Evolutionary conservation across 495 filamentous ascomycete genomes (phyloP), one percentile per base, ranked within the genome.

Genomic region (Neurospora africana): DNA sequence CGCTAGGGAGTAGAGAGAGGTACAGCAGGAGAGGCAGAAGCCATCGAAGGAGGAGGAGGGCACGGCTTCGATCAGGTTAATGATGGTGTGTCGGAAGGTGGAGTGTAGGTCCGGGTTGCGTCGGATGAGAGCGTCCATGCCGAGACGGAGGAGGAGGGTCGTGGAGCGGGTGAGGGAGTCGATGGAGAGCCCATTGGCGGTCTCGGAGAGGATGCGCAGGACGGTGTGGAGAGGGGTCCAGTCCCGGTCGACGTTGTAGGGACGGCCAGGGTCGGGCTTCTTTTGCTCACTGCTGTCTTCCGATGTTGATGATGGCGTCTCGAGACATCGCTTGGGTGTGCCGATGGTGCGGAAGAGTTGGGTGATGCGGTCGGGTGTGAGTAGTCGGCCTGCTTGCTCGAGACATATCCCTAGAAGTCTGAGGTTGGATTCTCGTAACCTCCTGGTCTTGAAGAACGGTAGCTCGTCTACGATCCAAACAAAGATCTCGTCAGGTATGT

Each of bases 381-480:
- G 70, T 1, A 83, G 75, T 7, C 81, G 82, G 7, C 73, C 30
- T 36, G 82, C 77, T 30, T 86, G 83, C 8, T 82, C 78, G 0
- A 71, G 70, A 53, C 82, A 85, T 9, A 76, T 69, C 4, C 73
- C 71, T 6, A 84, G 70, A 5, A 85, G 75, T 36, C 87, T 83
- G 44, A 86, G 81, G 81, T 94, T 95, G 69, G 91, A 88, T 58
- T 85, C 78, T 71, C 89, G 86, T 39, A 95, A 81, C 71, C 87
- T 87, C 37, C 87, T 86, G 44, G 86, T 85, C 47, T 81, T 82
- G 75, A 92, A 90, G 13, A 82, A 76, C 68, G 87, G 86, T n/a
- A 90, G 83, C 73, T 93, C 88, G 47, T 89, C 82, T 13, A 96
- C 82, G 4, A 95, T 85, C 93, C 93, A 97, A 23, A 83, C 68